Base-by-base conservation (phyloP, 352 stramenopile species). In the Phytophthora palmivora region DNA sequence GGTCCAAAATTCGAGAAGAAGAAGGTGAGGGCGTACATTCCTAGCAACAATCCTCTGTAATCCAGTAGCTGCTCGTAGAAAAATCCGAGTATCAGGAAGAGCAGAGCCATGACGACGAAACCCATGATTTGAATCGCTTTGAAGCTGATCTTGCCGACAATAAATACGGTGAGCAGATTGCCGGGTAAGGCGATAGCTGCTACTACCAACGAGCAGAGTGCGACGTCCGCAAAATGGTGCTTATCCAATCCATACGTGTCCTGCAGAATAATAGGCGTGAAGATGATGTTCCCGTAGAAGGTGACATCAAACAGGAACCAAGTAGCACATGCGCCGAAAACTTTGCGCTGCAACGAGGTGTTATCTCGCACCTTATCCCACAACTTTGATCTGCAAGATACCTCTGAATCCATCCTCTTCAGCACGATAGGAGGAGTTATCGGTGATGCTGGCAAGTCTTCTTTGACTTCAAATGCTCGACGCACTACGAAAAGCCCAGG, bases 231-330 rank as follows among this genome's bases (percentile, higher is more conserved):
- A 34, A 89, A 65, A 53, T 87, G 79, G 39, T 75, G 76, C 24
- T 78, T 82, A 41, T 84, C 74, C 53, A 80, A 82, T 4, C 70
- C 80, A 41, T 84, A 90, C 7, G 82, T 84, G 58, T 89, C 83
- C 51, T 90, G 66, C 8, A 96, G 46, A 52, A 96, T 90, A 38
- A 90, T 86, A 2, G 87, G 84, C 36, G 85, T 92, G 65, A 97
- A 97, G 55, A 97, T 82, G 37, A 92, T 72, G 61, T 97, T 96
- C 30, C 83, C 89, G 63, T 97, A 97, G 44, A 96, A 97, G 7
- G 85, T 84, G 28, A 98, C 78, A 73, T 98, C 92, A 58, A 97
- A 97, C 10, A 98, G 71, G 61, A 97, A 97, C 92, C 92, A 98
- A n/a, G 81, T 87, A 11, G 87, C 59, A n/a, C 78, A 76, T 1